Evolutionary conservation across 2,329 filamentous ascomycete genomes (phyloP).

Genomic region (Aspergillus japonicus): DNA sequence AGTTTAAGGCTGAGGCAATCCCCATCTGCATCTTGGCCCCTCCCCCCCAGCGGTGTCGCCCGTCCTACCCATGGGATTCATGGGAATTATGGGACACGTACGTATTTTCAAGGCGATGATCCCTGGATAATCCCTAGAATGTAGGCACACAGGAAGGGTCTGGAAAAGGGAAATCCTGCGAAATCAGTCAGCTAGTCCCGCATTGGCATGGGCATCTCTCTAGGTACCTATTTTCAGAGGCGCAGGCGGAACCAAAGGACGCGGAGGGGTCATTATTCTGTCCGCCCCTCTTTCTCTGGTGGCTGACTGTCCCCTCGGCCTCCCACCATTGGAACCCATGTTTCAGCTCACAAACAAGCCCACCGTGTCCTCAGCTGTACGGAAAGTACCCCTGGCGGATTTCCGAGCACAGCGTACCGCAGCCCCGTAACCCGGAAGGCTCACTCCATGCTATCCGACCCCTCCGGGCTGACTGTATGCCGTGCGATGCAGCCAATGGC

Average conservation of each 20-base stretch:
- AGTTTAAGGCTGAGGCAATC: conserved; percentile 8
- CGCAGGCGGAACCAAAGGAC: background rate
- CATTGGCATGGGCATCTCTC: background rate
- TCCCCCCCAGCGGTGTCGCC: background rate
- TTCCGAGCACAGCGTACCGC: background rate
- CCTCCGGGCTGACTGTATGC: background rate
- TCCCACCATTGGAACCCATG: background rate
- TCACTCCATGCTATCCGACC: background rate
- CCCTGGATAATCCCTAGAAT: background rate
- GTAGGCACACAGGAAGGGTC: background rate
- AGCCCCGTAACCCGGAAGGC: background rate
- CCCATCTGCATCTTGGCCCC: conserved; percentile 1
- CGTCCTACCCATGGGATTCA: background rate
- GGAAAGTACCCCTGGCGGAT: background rate
- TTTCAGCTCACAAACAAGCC: background rate
- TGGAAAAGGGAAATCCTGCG: background rate
- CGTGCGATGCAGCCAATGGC: background rate
- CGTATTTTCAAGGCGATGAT: conserved; percentile 1
- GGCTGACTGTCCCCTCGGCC: no score
- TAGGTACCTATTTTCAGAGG: background rate
- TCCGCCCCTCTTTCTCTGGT: no score
- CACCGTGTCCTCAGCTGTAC: background rate
- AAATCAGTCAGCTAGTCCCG: background rate
- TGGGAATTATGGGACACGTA: conserved; percentile 2
- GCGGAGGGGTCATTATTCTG: no score